Percentiles rank a stretch among this genome's conserved stretches.
These are phyloP conservation scores for Forsythia viridissima DNA, from an alignment of 257 asterid species.

Conservation along the genomic window DNA sequence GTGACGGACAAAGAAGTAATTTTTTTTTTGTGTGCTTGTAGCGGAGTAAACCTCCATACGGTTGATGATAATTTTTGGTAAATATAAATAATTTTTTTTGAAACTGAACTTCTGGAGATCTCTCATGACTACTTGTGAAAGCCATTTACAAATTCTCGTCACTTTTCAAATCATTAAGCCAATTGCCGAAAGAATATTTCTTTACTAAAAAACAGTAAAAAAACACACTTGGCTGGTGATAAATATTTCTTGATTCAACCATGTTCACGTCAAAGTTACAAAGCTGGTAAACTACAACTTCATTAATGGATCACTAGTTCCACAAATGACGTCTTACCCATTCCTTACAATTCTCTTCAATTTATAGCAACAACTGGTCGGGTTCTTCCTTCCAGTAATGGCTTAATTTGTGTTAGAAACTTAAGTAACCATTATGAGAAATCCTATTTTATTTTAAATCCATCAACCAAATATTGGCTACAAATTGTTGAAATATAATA, in stretches of 20 bases:
- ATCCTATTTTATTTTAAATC: not conserved
- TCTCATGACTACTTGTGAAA: constrained; percentile 6
- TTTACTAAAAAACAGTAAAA: not conserved
- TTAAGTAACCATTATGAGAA: too few relatives aligned
- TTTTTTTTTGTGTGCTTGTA: too few relatives aligned
- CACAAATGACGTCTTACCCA: not conserved
- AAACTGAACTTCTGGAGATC: constrained; percentile 2
- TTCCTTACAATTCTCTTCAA: not conserved
- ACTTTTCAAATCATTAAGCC: not conserved
- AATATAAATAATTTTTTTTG: not conserved
- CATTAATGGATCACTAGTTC: not conserved
- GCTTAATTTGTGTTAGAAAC: constrained; percentile 9
- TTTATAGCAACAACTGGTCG: not conserved
- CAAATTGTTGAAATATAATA: too few relatives aligned
- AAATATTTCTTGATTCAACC: not conserved
- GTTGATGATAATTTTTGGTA: too few relatives aligned
- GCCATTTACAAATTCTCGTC: not conserved
- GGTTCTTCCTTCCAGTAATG: constrained; percentile 7
- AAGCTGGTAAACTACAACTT: not conserved
- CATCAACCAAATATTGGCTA: not conserved
- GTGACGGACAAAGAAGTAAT: too few relatives aligned
- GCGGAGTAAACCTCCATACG: too few relatives aligned
- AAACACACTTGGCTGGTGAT: not conserved
- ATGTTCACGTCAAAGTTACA: not conserved
- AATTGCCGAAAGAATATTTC: not conserved